Conservation (phyloP, 2,329 filamentous ascomycete genomes). For the Aspergillus floridensis region DNA sequence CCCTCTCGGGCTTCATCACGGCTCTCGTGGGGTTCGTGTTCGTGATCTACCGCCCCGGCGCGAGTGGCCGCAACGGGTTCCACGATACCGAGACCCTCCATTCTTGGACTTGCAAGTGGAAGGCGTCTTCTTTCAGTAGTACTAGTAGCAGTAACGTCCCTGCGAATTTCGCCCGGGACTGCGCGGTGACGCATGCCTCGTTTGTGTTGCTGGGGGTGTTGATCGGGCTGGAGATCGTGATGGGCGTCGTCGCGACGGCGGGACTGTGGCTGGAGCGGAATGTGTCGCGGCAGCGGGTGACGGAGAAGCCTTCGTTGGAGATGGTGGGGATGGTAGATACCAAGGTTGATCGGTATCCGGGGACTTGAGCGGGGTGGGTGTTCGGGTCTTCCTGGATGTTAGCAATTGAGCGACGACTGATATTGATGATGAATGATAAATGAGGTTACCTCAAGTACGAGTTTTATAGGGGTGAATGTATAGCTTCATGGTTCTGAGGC, state of each 20-base stretch:
- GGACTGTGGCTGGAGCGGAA: constrained; percentile 33
- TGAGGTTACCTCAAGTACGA: too few species aligned
- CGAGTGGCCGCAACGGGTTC: constrained; percentile 31
- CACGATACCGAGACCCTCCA: constrained; percentile 37
- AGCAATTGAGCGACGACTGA: background rate
- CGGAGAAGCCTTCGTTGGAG: constrained; percentile 25
- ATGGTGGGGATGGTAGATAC: constrained; percentile 28
- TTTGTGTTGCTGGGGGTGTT: constrained; percentile 37
- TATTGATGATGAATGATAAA: background rate
- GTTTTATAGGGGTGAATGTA: too few species aligned
- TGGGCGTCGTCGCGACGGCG: constrained; percentile 30
- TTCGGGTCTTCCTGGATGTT: too few species aligned
- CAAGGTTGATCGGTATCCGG: constrained; percentile 3
- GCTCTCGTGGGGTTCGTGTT: constrained; percentile 34
- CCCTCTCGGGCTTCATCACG: constrained; percentile 36
- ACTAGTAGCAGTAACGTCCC: constrained; percentile 25
- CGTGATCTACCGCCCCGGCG: constrained; percentile 32
- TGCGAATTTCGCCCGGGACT: constrained; percentile 38
- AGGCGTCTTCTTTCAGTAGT: constrained; percentile 7
- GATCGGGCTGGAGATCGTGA: constrained; percentile 34
- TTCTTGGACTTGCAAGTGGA: constrained; percentile 45
- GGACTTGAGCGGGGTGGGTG: background rate
- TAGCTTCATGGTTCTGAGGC: too few species aligned
- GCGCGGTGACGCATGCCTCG: constrained; percentile 35
- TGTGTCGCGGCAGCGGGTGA: constrained; percentile 28